phyloP scores from a whole-genome alignment of 108 stramenopile genomes.

The Hondaea fermentalgiana region DNA sequence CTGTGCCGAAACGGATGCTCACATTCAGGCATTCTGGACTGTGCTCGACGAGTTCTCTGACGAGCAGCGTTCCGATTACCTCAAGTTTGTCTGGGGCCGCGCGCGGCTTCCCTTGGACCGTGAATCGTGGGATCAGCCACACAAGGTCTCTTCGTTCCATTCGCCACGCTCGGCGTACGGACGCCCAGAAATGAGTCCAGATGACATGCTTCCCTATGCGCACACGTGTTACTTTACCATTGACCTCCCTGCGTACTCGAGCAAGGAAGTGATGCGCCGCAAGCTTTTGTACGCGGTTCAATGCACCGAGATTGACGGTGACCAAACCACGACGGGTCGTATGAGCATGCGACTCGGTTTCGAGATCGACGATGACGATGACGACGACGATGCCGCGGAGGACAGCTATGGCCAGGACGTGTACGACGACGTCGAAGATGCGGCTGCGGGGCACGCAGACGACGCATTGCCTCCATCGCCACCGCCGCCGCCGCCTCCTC shows the following conservation, averaged over 20 bases:
- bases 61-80: slow-evolving; percentile 48
- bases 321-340: slow-evolving; percentile 1
- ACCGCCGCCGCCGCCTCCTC: not conserved
- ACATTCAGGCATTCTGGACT: slow-evolving; percentile 48
- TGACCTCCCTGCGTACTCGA: slow-evolving; percentile 49
- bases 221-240: slow-evolving; percentile 58
- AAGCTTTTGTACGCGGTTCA: slow-evolving; percentile 27
- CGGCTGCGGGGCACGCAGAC: not conserved
- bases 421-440: not conserved
- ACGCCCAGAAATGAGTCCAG: slow-evolving; percentile 17
- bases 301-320: slow-evolving; percentile 3
- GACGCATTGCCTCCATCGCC: not conserved
- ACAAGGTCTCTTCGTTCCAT: slow-evolving; percentile 14
- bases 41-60: slow-evolving; percentile 42
- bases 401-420: not conserved
- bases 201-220: slow-evolving; percentile 24
- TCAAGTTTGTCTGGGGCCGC: slow-evolving; percentile 60
- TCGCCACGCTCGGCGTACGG: not conserved
- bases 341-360: not conserved
- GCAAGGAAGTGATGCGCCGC: slow-evolving; percentile 48
- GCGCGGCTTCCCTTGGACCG: slow-evolving; percentile 41
- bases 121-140: slow-evolving; percentile 39
- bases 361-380: not conserved
- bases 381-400: slow-evolving; percentile 1
- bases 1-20: slow-evolving; percentile 24